Base-by-base conservation (phyloP, 257 asterid genomes). In the Parsonsia alboflavescens region DNA sequence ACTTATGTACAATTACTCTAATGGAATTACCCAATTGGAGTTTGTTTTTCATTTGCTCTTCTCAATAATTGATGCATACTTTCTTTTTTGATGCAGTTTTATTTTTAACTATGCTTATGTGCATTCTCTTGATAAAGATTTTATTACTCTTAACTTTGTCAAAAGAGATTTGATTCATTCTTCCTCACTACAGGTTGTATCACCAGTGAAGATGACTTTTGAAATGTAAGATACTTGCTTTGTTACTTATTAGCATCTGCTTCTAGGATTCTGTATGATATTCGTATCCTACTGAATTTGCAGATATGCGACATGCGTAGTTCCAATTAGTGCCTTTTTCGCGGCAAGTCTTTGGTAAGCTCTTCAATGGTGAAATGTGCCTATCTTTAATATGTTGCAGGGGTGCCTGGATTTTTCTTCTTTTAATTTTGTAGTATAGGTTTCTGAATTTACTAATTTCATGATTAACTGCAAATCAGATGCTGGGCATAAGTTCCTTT, bases 301-400 rank as follows among this genome's bases (percentile, higher is more conserved):
- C 99, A 96, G 99, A 88, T 96, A 96, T 59, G 92, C 89, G 1
- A 87, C 97, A n/a, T 91, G 98, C 77, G 99, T 96, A 58, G 80
- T 96, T 75, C 99, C 99, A 62, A 96, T 96, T 68, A 91, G 98
- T 78, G 98, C 98, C 39, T 93, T 93, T 88, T 93, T 93, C 72
- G 97, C 96, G 0, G 84, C 97, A 41, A 91, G 97, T 81, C 96
- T 91, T 73, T 89, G 96, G 96, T 94, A 84, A 82, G 97, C 80
- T 74, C 70, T 19, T 65, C 28, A 39, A 64, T 33, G 5, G 16
- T 63, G 17, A 57, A 10, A 68, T 22, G 8, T 72, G 7, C 0
- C 45, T 44, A 39, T 7, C 44, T 72, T 16, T 41, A n/a, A 45
- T 58, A 42, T 68, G 28, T 50, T 41, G 12, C 36, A 36, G 8